A percentile compares a stretch with the other conserved stretches of the same genome.
These are phyloP conservation scores for Selenicereus undatus DNA, from an alignment of 148 eudicot species.

Conservation along the genomic window DNA sequence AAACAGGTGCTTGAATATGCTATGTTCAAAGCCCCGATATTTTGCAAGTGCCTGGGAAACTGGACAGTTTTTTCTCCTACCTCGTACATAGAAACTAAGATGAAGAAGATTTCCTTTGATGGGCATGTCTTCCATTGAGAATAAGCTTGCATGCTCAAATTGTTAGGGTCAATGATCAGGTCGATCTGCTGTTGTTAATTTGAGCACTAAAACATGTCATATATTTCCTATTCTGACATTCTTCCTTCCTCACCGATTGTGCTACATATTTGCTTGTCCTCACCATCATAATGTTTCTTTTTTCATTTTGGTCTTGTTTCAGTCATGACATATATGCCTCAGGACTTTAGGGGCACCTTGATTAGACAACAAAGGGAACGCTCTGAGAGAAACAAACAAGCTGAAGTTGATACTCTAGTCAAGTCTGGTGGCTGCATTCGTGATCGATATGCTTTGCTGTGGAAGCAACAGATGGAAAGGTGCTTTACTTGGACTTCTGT, in stretches of 20 bases:
- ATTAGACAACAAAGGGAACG: conserved; percentile 96
- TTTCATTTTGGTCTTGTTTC: conserved; percentile 26
- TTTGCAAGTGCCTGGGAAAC: too few relatives aligned
- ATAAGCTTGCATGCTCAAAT: too few relatives aligned
- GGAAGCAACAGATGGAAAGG: conserved; percentile 99
- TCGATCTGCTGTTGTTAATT: neutral
- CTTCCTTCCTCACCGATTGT: neutral
- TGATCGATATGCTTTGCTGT: conserved; percentile 81
- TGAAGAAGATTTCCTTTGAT: too few relatives aligned
- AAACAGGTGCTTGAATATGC: too few relatives aligned
- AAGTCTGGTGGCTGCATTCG: conserved; percentile 83
- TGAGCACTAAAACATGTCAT: neutral
- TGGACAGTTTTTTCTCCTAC: too few relatives aligned
- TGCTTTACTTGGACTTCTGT: conserved; percentile 16
- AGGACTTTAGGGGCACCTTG: conserved; percentile 88
- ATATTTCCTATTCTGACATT: neutral
- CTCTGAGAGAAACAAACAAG: conserved; percentile 90
- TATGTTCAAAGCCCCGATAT: too few relatives aligned
- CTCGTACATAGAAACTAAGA: too few relatives aligned
- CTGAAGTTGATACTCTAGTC: conserved; percentile 77
- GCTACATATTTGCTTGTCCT: neutral
- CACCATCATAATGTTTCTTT: neutral
- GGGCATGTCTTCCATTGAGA: neutral
- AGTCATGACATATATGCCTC: conserved; percentile 99
- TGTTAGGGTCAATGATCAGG: neutral